A percentile compares a stretch with the other conserved stretches of the same genome.
Evolutionary conservation across 1,139 yeast genomes (phyloP).

Genomic region (Protomyces macrosporus): DNA sequence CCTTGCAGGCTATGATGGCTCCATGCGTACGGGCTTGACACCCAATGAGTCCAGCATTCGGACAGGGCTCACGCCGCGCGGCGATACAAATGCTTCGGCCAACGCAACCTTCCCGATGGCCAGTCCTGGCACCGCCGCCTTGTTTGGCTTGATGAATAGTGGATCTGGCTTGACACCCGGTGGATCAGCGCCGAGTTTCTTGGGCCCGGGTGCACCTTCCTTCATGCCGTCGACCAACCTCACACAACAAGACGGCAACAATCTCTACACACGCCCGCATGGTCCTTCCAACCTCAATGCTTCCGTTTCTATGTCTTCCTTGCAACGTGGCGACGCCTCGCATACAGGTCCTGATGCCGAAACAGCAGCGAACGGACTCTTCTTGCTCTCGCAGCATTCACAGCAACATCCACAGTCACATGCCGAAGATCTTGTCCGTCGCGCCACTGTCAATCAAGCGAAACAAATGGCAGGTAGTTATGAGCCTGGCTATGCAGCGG

Average conservation of each 20-base stretch:
- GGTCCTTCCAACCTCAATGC: not conserved
- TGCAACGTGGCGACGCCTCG: not conserved
- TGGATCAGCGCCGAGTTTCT: not conserved
- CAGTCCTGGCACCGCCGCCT: constrained; percentile 41
- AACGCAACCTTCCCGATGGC: constrained; percentile 39
- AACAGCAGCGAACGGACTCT: constrained; percentile 37
- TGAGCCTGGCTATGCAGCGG: not conserved
- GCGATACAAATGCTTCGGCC: constrained; percentile 33
- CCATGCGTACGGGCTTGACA: constrained; percentile 33
- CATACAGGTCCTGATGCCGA: constrained; percentile 29
- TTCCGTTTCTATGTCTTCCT: not conserved
- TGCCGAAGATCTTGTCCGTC: constrained; percentile 19
- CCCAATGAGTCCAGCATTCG: constrained; percentile 38
- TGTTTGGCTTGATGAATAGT: constrained; percentile 35
- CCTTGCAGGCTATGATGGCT: constrained; percentile 30
- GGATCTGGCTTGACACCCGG: constrained; percentile 8
- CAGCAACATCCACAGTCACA: constrained; percentile 15
- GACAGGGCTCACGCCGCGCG: constrained; percentile 42
- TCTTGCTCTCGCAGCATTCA: constrained; percentile 36
- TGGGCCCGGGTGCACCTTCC: not conserved
- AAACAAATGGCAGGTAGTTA: constrained; percentile 1
- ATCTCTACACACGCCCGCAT: not conserved
- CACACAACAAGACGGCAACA: not conserved
- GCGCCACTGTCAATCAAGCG: constrained; percentile 18
- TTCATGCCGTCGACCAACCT: not conserved